phyloP scores from a whole-genome alignment of 192 early-diverging fungal genomes.

The Phycomyces blakesleeanus region DNA sequence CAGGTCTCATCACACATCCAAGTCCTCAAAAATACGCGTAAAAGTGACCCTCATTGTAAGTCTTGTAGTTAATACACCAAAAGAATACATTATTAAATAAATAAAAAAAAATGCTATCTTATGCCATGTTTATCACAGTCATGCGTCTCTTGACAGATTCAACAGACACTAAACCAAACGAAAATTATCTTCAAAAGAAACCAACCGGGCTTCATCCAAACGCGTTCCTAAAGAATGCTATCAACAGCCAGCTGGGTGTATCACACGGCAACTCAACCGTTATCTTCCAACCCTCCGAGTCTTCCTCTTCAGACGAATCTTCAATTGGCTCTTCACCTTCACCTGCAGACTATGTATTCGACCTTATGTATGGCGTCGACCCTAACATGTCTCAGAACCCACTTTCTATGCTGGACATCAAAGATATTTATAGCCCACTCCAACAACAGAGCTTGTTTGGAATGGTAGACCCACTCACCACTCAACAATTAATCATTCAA shows the following conservation, averaged over 20 bases:
- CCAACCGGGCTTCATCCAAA: not conserved
- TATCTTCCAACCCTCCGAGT: slow-evolving; percentile 9
- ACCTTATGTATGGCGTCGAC: slow-evolving; percentile 32
- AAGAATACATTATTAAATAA: too few relatives aligned
- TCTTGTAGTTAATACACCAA: too few relatives aligned
- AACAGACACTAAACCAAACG: slow-evolving; percentile 33
- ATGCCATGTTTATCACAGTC: slow-evolving; percentile 31
- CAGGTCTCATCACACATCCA: slow-evolving; percentile 80
- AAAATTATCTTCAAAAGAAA: slow-evolving; percentile 21
- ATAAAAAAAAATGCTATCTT: too few relatives aligned
- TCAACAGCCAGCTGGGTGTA: not conserved
- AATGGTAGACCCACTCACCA: not conserved
- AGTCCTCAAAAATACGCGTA: slow-evolving; percentile 71
- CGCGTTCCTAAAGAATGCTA: slow-evolving; percentile 14
- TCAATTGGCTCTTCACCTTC: slow-evolving; percentile 32
- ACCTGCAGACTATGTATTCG: slow-evolving; percentile 35
- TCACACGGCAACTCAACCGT: not conserved
- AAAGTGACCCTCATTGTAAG: slow-evolving; percentile 51
- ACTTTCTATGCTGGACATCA: slow-evolving; percentile 21
- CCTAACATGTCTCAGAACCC: slow-evolving; percentile 8
- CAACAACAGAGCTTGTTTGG: slow-evolving; percentile 17
- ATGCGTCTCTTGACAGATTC: slow-evolving; percentile 45
- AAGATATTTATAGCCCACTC: slow-evolving; percentile 17
- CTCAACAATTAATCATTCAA: not conserved
- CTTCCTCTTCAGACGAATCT: slow-evolving; percentile 33